A percentile compares a stretch with the other conserved stretches of the same genome.
Evolutionary conservation across 441 rosid genomes (phyloP).

Genomic region (Erysimum cheiri): DNA sequence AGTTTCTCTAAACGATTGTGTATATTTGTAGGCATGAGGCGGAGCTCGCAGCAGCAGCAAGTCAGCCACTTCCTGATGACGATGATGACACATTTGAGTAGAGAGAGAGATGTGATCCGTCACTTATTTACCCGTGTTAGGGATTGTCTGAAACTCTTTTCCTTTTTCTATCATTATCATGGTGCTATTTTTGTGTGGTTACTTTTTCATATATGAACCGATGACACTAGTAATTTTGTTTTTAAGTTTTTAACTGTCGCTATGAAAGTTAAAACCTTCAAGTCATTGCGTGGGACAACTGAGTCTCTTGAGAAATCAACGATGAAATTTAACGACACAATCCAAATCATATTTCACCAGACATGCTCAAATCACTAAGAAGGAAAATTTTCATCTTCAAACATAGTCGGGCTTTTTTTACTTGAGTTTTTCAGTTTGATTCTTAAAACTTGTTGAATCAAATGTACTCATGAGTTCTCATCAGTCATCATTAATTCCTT

Average conservation of each 20-base stretch:
- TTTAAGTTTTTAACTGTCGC: background rate
- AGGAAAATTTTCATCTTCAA: too few species aligned
- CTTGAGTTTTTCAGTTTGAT: too few species aligned
- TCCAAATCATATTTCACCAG: too few species aligned
- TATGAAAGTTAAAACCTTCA: background rate
- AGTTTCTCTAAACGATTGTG: background rate
- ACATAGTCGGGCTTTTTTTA: too few species aligned
- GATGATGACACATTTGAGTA: constrained; percentile 81
- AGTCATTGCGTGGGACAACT: too few species aligned
- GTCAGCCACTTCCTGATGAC: constrained; percentile 54
- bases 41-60: constrained; percentile 72
- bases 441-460: too few species aligned
- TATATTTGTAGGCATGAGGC: constrained; percentile 65
- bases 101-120: constrained; percentile 27
- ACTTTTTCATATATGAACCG: constrained; percentile 5
- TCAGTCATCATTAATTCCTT: too few species aligned
- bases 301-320: too few species aligned
- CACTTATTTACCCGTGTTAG: constrained; percentile 2
- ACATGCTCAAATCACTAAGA: too few species aligned
- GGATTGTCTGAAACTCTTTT: constrained; percentile 1
- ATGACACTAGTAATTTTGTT: constrained; percentile 2
- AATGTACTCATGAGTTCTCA: too few species aligned
- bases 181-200: constrained; percentile 16
- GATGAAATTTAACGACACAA: too few species aligned
- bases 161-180: background rate